Evolutionary conservation across 2,329 filamentous ascomycete genomes (phyloP).

Genomic region (Fusarium sp.): DNA sequence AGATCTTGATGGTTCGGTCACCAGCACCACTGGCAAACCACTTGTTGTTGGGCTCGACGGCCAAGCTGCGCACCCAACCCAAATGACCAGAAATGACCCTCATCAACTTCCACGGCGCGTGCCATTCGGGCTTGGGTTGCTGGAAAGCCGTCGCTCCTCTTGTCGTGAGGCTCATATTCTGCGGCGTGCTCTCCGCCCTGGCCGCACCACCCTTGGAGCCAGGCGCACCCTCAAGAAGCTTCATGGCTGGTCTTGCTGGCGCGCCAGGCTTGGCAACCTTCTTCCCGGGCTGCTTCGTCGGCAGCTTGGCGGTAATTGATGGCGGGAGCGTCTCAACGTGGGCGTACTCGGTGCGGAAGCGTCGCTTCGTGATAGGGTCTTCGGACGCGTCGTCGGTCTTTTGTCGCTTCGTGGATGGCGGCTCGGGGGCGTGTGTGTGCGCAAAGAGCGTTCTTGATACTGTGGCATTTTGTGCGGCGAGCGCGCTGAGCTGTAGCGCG

Average conservation of each 20-base stretch:
- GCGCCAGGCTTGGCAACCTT: constrained; percentile 59
- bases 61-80: constrained; percentile 90
- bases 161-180: constrained; percentile 47
- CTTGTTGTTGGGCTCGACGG: constrained; percentile 94
- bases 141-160: constrained; percentile 45
- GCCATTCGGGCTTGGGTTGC: constrained; percentile 86
- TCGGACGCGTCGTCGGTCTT: constrained; percentile 50
- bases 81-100: constrained; percentile 96
- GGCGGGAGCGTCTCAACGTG: constrained; percentile 81
- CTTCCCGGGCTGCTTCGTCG: constrained; percentile 54
- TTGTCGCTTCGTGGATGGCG: constrained; percentile 49
- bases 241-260: constrained; percentile 50
- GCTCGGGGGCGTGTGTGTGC: constrained; percentile 39
- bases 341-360: constrained; percentile 80
- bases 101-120: constrained; percentile 98
- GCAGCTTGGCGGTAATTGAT: constrained; percentile 82
- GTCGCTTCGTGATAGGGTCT: constrained; percentile 52
- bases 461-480: constrained; percentile 50
- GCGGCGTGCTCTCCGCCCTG: constrained; percentile 31
- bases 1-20: constrained; percentile 98
- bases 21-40: constrained; percentile 98
- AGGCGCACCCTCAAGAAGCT: constrained; percentile 51
- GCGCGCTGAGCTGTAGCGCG: constrained; percentile 47
- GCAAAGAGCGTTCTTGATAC: constrained; percentile 48
- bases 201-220: constrained; percentile 50